Evolutionary conservation across 371 early-diverging fungal species (phyloP).

Genomic region (Zopfochytrium polystomum): DNA sequence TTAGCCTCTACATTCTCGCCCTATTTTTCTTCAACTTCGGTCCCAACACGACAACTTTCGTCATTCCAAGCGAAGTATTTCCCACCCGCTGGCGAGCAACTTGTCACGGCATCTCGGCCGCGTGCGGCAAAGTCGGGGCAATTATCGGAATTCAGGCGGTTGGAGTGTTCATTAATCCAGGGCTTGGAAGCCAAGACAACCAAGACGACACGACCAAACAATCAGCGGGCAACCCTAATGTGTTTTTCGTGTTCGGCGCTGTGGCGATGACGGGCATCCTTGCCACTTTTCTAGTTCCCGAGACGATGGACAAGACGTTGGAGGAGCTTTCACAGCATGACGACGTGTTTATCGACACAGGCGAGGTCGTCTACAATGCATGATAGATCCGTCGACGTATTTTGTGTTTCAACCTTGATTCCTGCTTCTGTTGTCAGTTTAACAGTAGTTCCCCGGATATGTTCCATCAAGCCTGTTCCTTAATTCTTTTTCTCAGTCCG

Average conservation of each 20-base stretch:
- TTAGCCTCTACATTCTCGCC: constrained; percentile 69
- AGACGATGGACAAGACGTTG: constrained; percentile 71
- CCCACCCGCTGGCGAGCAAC: constrained; percentile 83
- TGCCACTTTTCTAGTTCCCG: constrained; percentile 63
- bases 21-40: constrained; percentile 92
- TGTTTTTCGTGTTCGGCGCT: constrained; percentile 25
- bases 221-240: constrained; percentile 2
- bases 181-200: too few species aligned
- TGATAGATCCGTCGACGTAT: too few species aligned
- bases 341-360: background rate
- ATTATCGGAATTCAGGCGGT: constrained; percentile 51
- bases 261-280: constrained; percentile 30
- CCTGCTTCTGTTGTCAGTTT: too few species aligned
- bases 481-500: too few species aligned
- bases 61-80: constrained; percentile 81
- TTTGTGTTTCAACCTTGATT: too few species aligned
- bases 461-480: too few species aligned
- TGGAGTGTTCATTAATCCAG: constrained; percentile 23
- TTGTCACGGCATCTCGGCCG: constrained; percentile 87
- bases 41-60: constrained; percentile 85
- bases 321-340: constrained; percentile 46
- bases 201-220: constrained; percentile 32
- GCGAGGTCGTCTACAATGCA: too few species aligned
- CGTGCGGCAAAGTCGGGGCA: constrained; percentile 81
- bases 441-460: too few species aligned